Conservation (phyloP, 2,329 filamentous ascomycete species). For the Sporothrix globosa region DNA sequence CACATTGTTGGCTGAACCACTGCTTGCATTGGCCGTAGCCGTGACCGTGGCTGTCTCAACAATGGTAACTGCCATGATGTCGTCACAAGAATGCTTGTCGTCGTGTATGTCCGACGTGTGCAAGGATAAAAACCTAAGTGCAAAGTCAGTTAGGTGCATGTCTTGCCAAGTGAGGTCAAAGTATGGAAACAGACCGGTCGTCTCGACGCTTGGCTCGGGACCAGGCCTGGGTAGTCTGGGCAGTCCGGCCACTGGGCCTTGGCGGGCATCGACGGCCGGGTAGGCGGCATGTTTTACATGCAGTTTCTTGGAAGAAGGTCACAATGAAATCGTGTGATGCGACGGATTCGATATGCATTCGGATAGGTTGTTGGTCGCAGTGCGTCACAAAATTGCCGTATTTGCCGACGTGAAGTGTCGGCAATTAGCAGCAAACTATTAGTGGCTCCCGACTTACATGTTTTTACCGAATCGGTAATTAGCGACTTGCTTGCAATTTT, state of each 20-base stretch:
- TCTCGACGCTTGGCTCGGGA: not conserved
- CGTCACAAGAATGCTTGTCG: not conserved
- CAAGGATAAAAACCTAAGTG: not conserved
- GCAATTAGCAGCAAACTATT: not conserved
- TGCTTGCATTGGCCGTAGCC: not conserved
- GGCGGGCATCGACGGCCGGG: not conserved
- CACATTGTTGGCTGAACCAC: not conserved
- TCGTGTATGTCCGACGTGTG: not conserved
- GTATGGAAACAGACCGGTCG: not conserved
- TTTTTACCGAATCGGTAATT: slow-evolving; percentile 16
- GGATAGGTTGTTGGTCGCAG: not conserved
- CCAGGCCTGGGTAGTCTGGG: not conserved
- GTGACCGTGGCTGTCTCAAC: not conserved
- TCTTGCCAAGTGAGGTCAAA: not conserved
- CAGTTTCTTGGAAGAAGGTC: not conserved
- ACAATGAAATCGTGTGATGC: not conserved
- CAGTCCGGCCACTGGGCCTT: not conserved
- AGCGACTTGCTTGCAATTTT: not conserved
- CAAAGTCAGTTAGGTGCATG: not conserved
- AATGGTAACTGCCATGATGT: not conserved
- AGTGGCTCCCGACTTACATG: slow-evolving; percentile 13
- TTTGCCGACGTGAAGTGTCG: not conserved
- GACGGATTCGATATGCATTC: not conserved
- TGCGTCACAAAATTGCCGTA: not conserved
- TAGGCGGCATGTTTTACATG: slow-evolving; percentile 21